Evolutionary conservation across 1,139 yeast genomes (phyloP).

Genomic region (Kodamaea sp.): DNA sequence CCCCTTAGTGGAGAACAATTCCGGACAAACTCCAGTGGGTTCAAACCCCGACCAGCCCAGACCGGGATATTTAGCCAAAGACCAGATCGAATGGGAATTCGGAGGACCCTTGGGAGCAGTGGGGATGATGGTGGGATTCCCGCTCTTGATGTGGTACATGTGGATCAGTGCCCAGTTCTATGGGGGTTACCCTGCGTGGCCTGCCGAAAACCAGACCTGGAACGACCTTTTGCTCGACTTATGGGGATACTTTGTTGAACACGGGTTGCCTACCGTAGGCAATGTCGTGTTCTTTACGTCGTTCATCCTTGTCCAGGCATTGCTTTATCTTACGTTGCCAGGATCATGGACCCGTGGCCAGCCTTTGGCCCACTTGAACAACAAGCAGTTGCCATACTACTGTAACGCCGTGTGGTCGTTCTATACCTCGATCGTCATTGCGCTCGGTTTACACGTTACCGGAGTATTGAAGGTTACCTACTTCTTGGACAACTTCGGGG

Average conservation of each 20-base stretch:
- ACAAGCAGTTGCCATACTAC: conserved; percentile 82
- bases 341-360: conserved; percentile 96
- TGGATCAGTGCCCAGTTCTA: conserved; percentile 88
- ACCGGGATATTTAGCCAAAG: conserved; percentile 36
- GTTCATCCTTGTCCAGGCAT: conserved; percentile 69
- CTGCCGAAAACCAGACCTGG: conserved; percentile 61
- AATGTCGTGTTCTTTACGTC: conserved; percentile 72
- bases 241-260: conserved; percentile 44
- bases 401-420: conserved; percentile 91
- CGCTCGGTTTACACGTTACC: conserved; percentile 65
- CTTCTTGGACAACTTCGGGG: conserved; percentile 80
- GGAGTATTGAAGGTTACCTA: conserved; percentile 73
- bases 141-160: conserved; percentile 93
- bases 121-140: conserved; percentile 94
- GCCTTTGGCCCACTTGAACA: conserved; percentile 78
- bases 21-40: too few species aligned
- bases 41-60: neutral
- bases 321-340: conserved; percentile 84
- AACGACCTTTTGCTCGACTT: conserved; percentile 51
- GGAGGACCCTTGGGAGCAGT: conserved; percentile 93
- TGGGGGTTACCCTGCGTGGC: conserved; percentile 71
- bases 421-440: conserved; percentile 64
- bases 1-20: neutral
- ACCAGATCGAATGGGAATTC: conserved; percentile 72
- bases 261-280: conserved; percentile 68